Conservation (phyloP, 768 basidiomycete species). For the Cantharellus anzutake region DNA sequence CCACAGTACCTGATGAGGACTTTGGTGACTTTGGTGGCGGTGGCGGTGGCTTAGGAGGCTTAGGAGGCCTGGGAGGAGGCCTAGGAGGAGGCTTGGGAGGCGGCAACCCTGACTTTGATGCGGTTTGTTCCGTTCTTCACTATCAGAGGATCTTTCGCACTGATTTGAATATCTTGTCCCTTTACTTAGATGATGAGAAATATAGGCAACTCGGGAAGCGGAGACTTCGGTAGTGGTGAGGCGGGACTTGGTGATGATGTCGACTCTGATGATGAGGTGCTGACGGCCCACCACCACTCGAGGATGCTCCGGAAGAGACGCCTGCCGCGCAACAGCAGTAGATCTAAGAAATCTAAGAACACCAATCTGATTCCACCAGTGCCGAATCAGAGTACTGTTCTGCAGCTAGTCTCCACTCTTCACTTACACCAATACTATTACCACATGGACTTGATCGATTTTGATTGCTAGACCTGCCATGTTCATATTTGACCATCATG, state of each 20-base stretch:
- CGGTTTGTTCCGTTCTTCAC: slow-evolving; percentile 22
- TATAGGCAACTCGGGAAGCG: slow-evolving; percentile 3
- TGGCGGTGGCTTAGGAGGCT: slow-evolving; percentile 13
- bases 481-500: too few species aligned
- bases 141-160: not conserved
- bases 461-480: too few species aligned
- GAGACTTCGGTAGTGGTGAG: slow-evolving; percentile 9
- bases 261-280: slow-evolving; percentile 30
- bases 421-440: too few species aligned
- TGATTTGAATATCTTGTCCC: not conserved
- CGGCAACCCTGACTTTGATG: slow-evolving; percentile 40
- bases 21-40: slow-evolving; percentile 15
- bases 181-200: slow-evolving; percentile 19
- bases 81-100: slow-evolving; percentile 17
- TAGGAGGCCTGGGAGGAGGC: slow-evolving; percentile 17
- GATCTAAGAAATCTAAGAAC: too few species aligned
- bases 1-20: slow-evolving; percentile 26
- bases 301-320: slow-evolving; percentile 23
- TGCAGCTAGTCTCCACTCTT: too few species aligned
- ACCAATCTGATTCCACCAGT: too few species aligned
- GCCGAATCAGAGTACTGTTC: too few species aligned
- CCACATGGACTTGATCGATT: too few species aligned
- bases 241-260: slow-evolving; percentile 13
- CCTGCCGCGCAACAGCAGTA: too few species aligned
- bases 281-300: slow-evolving; percentile 66